phyloP scores from a whole-genome alignment of 495 filamentous ascomycete genomes.

The Xanthoparmelia taractica region DNA sequence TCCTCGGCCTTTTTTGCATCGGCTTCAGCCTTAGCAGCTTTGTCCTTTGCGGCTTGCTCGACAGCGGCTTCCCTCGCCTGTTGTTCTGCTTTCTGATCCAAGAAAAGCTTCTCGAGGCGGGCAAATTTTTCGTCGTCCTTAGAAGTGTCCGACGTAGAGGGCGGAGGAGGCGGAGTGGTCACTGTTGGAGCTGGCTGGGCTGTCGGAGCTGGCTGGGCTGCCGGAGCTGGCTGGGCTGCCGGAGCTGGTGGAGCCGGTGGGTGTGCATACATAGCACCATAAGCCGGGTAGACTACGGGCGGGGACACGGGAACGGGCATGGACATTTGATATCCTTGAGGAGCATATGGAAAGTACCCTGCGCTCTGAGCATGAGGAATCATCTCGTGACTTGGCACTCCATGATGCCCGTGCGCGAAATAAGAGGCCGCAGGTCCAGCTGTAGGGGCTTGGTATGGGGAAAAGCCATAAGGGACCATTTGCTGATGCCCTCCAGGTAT shows the following conservation, averaged over 20 bases:
- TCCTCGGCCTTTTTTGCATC: slow-evolving; percentile 38
- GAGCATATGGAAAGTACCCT: slow-evolving; percentile 39
- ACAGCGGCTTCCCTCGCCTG: slow-evolving; percentile 39
- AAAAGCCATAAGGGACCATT: slow-evolving; percentile 36
- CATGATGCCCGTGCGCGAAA: slow-evolving; percentile 33
- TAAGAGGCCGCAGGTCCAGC: slow-evolving; percentile 33
- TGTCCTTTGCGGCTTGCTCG: slow-evolving; percentile 26
- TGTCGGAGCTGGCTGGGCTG: slow-evolving; percentile 29
- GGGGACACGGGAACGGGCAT: slow-evolving; percentile 27
- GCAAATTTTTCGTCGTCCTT: slow-evolving; percentile 47
- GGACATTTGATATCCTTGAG: slow-evolving; percentile 36
- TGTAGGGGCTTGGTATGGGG: slow-evolving; percentile 35
- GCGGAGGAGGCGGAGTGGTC: slow-evolving; percentile 28
- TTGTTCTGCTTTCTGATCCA: slow-evolving; percentile 42
- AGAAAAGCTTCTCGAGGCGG: slow-evolving; percentile 43
- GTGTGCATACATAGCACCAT: slow-evolving; percentile 19
- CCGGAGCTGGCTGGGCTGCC: slow-evolving; percentile 22
- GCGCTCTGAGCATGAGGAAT: slow-evolving; percentile 40
- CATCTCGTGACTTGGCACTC: slow-evolving; percentile 41
- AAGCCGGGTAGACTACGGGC: slow-evolving; percentile 15
- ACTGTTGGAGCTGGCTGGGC: slow-evolving; percentile 27
- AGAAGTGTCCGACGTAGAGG: slow-evolving; percentile 19
- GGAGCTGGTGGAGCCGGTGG: slow-evolving; percentile 29
- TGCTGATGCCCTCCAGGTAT: slow-evolving; percentile 34
- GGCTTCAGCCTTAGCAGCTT: slow-evolving; percentile 34